These are phyloP conservation scores for Dictyostelium citrinum DNA, from an alignment of 78 protist species.

Conservation along the genomic window DNA sequence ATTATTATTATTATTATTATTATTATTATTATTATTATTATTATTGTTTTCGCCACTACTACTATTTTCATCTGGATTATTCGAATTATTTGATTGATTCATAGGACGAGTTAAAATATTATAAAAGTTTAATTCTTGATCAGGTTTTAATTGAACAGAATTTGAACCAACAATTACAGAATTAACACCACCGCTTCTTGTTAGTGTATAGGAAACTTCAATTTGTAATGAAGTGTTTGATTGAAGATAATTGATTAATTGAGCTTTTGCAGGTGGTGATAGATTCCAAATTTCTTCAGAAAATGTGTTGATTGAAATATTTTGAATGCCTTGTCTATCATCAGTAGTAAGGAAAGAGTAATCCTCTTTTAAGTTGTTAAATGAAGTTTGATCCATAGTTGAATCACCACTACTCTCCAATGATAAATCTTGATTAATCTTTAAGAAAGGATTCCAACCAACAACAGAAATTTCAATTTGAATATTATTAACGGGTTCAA, in stretches of 20 bases:
- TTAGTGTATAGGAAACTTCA: neutral
- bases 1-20: neutral
- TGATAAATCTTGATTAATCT: conserved; percentile 27
- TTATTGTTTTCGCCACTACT: too few relatives aligned
- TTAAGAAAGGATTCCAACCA: conserved; percentile 55
- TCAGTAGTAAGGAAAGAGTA: conserved; percentile 28
- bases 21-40: too few relatives aligned
- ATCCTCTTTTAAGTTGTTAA: neutral
- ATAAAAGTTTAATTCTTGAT: neutral
- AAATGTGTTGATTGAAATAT: neutral
- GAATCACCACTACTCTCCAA: neutral
- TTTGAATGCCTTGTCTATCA: conserved; percentile 37
- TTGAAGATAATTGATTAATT: neutral
- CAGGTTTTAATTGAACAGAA: neutral
- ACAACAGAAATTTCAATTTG: conserved; percentile 18
- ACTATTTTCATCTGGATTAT: too few relatives aligned
- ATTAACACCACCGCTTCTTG: conserved; percentile 46
- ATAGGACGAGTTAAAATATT: neutral
- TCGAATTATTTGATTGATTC: neutral
- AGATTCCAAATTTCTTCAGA: conserved; percentile 52
- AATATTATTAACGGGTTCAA: conserved; percentile 34
- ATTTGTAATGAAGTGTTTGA: conserved; percentile 4
- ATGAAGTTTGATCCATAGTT: neutral
- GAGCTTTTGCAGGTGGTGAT: conserved; percentile 41
- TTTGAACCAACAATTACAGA: conserved; percentile 15